phyloP scores from a whole-genome alignment of 768 basidiomycete species.

The Agrocybe praecox region DNA sequence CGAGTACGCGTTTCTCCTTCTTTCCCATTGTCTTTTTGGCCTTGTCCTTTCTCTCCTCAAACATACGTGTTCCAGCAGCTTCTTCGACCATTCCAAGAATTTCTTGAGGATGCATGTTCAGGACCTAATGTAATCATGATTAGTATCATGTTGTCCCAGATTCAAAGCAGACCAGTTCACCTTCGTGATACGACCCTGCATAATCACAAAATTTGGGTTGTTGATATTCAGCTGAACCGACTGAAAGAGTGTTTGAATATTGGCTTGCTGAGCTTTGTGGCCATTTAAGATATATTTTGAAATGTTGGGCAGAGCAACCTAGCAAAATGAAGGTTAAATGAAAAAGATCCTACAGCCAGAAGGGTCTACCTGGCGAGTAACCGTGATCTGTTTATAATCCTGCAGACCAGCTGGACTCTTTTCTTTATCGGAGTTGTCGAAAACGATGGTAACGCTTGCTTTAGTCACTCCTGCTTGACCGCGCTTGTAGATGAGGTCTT shows the following conservation, averaged over 20 bases:
- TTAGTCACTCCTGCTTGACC: constrained; percentile 97
- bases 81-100: constrained; percentile 99
- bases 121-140: constrained; percentile 48
- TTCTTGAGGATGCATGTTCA: constrained; percentile 98
- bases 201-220: constrained; percentile 98
- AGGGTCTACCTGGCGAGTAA: constrained; percentile 86
- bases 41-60: constrained; percentile 97
- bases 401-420: constrained; percentile 86
- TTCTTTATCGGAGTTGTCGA: constrained; percentile 91
- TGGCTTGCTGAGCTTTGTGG: constrained; percentile 86
- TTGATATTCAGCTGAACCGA: constrained; percentile 99
- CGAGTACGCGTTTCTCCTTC: constrained; percentile 95
- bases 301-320: constrained; percentile 93
- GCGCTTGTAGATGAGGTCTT: constrained; percentile 98
- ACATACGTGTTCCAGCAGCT: constrained; percentile 98
- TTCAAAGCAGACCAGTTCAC: constrained; percentile 36
- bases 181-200: constrained; percentile 99
- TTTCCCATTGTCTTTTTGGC: constrained; percentile 95
- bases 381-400: constrained; percentile 86
- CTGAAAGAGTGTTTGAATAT: constrained; percentile 90
- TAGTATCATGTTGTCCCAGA: background rate
- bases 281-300: constrained; percentile 97
- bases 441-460: constrained; percentile 97
- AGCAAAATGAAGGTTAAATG: background rate
- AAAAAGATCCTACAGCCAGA: background rate